These are phyloP conservation scores for Amanita inopinata DNA, from an alignment of 768 basidiomycete genomes.

Conservation along the genomic window DNA sequence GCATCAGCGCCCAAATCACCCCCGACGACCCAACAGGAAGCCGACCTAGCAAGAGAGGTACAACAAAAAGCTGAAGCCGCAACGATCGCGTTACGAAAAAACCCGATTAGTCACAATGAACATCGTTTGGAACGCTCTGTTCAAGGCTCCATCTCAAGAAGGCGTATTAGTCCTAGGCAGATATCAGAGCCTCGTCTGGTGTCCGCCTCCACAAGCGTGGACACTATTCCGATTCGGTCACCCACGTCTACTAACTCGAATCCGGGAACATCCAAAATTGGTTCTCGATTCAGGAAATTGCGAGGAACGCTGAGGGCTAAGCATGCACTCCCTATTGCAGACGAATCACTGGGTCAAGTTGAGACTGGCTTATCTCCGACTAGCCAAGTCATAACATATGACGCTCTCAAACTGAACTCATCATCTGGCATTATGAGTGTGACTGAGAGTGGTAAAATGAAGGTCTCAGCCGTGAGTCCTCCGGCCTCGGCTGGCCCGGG, in stretches of 20 bases:
- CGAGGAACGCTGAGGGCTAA: slow-evolving; percentile 57
- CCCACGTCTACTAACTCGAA: slow-evolving; percentile 37
- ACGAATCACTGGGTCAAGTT: background rate
- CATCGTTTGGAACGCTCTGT: slow-evolving; percentile 3
- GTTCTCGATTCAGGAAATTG: slow-evolving; percentile 64
- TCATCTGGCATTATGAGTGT: slow-evolving; percentile 29
- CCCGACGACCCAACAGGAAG: slow-evolving; percentile 24
- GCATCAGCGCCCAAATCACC: background rate
- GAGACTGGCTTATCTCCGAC: slow-evolving; percentile 20
- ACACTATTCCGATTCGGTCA: slow-evolving; percentile 52
- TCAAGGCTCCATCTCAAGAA: slow-evolving; percentile 35
- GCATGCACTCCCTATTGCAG: slow-evolving; percentile 16
- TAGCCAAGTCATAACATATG: slow-evolving; percentile 31
- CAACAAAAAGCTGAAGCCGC: slow-evolving; percentile 62
- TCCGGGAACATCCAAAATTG: slow-evolving; percentile 47
- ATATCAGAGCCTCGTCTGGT: slow-evolving; percentile 60
- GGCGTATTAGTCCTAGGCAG: slow-evolving; percentile 49
- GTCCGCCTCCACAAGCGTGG: slow-evolving; percentile 59
- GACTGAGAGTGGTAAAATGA: slow-evolving; percentile 44
- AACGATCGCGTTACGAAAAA: slow-evolving; percentile 47
- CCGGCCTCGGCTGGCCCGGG: slow-evolving; percentile 67
- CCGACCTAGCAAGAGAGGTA: slow-evolving; percentile 53
- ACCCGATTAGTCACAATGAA: slow-evolving; percentile 25
- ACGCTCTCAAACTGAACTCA: slow-evolving; percentile 26
- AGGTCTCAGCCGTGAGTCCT: slow-evolving; percentile 47